Percentiles rank a stretch among this genome's conserved stretches.
Evolutionary conservation across 768 basidiomycete species (phyloP).

Genomic region (Phanerochaete carnosa): DNA sequence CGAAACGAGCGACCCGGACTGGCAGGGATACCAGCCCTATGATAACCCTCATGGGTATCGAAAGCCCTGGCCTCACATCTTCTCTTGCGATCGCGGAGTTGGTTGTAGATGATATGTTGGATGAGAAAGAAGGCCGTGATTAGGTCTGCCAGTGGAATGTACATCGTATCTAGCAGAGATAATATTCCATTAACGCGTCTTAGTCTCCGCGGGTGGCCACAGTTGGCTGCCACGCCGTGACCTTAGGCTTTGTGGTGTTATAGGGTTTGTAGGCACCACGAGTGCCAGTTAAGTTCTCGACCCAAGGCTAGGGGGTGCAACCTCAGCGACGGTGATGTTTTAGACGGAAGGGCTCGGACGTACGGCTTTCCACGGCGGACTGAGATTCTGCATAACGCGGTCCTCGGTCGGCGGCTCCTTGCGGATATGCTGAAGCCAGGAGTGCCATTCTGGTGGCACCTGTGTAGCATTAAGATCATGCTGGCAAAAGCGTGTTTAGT

Average conservation of each 20-base stretch:
- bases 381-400: constrained; percentile 58
- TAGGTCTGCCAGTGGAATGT: background rate
- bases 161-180: background rate
- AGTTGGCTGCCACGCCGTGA: constrained; percentile 82
- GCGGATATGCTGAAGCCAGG: constrained; percentile 91
- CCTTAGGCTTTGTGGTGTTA: constrained; percentile 82
- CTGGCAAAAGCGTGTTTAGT: constrained; percentile 28
- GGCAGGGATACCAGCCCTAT: constrained; percentile 40
- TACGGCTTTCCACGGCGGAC: constrained; percentile 84
- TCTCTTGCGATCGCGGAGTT: constrained; percentile 83
- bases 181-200: background rate
- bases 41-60: constrained; percentile 87
- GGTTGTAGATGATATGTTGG: constrained; percentile 63
- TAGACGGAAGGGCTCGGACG: constrained; percentile 28
- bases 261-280: constrained; percentile 88
- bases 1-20: constrained; percentile 11
- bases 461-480: constrained; percentile 91
- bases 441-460: constrained; percentile 95
- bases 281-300: constrained; percentile 91
- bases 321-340: background rate
- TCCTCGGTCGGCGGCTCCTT: constrained; percentile 78
- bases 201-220: constrained; percentile 30
- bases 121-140: constrained; percentile 9
- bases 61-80: constrained; percentile 89
- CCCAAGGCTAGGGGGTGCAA: constrained; percentile 54